These are phyloP conservation scores for Quercus aquifolioides DNA, from an alignment of 306 rosid species.

Conservation along the genomic window DNA sequence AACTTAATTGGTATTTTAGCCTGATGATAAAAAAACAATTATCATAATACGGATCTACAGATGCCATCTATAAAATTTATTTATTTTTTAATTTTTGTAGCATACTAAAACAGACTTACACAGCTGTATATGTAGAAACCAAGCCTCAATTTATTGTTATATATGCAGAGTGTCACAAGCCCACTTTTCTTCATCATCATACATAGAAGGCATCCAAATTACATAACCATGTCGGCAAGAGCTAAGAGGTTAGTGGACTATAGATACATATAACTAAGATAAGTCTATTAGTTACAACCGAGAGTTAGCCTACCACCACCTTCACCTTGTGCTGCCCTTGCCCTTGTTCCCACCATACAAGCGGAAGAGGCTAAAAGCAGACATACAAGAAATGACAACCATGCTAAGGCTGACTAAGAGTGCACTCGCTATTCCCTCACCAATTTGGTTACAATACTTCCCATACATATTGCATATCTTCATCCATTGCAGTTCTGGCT, in stretches of 20 bases:
- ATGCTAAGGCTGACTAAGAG: slow-evolving; percentile 53
- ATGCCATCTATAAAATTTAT: too few species aligned
- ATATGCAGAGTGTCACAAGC: background rate
- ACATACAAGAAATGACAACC: slow-evolving; percentile 65
- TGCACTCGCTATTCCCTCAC: slow-evolving; percentile 74
- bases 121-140: too few species aligned
- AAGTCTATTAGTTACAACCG: background rate
- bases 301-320: slow-evolving; percentile 32
- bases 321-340: slow-evolving; percentile 31
- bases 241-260: background rate
- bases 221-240: slow-evolving; percentile 10
- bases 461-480: slow-evolving; percentile 66
- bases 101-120: background rate
- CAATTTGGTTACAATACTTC: slow-evolving; percentile 83
- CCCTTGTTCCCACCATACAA: slow-evolving; percentile 58
- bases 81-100: too few species aligned
- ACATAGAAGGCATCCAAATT: slow-evolving; percentile 14
- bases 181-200: slow-evolving; percentile 1
- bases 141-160: background rate
- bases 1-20: fast-evolving
- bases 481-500: slow-evolving; percentile 84
- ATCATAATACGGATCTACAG: too few species aligned
- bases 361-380: slow-evolving; percentile 87
- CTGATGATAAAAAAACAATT: too few species aligned
- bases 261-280: too few species aligned